Evolutionary conservation across 1,284 basidiomycete genomes (phyloP), one percentile per base, ranked within the genome.

Genomic region (Puccinia coronata): DNA sequence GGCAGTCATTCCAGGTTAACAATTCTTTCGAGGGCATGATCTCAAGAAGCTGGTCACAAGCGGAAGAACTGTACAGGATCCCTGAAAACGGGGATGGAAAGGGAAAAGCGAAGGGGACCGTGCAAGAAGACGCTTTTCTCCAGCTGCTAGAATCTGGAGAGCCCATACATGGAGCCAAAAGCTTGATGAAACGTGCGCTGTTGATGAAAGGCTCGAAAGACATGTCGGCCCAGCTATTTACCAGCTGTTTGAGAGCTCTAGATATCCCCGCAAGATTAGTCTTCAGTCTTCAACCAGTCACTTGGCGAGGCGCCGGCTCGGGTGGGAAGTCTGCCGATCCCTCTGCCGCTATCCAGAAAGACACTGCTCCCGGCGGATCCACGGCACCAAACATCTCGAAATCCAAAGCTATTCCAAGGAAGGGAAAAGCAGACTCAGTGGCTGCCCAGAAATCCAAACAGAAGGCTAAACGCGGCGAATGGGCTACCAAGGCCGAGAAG

Each of bases 201-300:
- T 91, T 92, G 88, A 90, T 90, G 81, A 89, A 88, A 80, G 97
- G 96, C 2, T 93, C 92, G 28, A 89, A 94, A 82, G 96, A 99
- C 86, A 90, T 92, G 53, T 93, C 93, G 82, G 92, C 94, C 0
- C 94, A 96, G 84, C 89, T 99, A 8, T 98, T 98, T 85, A 96
- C 95, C 14, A 91, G 93, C 0, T 88, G 98, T 0, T 95, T 95
- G 85, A 89, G 97, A 23, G 92, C 92, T 4, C 89, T 98, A 12
- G 92, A 92, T 18, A 91, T 99, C 28, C 96, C 96, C 0, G 90
- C 94, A 1, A 89, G 97, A 36, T 88, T 99, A 55, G 92, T 98
- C 20, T 91, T 93, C 82, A 96, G 94, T 84, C 86, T 98, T 55
- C 96, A 99, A 86, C 92, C 93, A 76, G 91, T 98, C 18, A 93